These are phyloP conservation scores for Croton laevigatus DNA, from an alignment of 441 rosid species.

Conservation along the genomic window DNA sequence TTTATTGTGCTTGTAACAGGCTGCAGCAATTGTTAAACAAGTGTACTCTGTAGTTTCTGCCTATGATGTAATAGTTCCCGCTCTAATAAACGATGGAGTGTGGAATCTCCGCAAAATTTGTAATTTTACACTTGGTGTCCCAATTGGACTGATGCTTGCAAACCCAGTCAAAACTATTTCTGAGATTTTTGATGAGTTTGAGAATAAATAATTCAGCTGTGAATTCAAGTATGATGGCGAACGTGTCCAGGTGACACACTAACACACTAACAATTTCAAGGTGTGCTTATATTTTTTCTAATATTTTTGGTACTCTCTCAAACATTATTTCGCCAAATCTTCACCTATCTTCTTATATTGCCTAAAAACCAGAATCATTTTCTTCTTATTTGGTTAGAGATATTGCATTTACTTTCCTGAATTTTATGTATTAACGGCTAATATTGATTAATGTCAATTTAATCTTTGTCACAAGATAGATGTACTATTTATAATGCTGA, in stretches of 20 bases:
- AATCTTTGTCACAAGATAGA: neutral
- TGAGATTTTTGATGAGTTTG: constrained; percentile 79
- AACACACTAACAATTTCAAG: constrained; percentile 49
- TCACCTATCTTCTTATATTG: constrained; percentile 8
- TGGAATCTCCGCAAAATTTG: constrained; percentile 83
- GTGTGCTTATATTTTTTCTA: constrained; percentile 31
- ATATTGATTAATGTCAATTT: neutral
- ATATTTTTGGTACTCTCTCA: constrained; percentile 8
- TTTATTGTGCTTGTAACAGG: constrained; percentile 43
- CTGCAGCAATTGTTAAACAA: constrained; percentile 81
- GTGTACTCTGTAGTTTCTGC: constrained; percentile 84
- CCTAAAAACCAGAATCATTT: neutral
- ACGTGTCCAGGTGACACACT: constrained; percentile 79
- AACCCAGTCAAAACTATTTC: constrained; percentile 80
- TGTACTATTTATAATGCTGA: neutral
- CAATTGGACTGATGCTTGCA: constrained; percentile 96
- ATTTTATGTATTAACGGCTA: neutral
- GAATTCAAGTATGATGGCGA: constrained; percentile 97
- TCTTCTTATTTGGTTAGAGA: neutral
- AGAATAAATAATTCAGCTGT: constrained; percentile 67
- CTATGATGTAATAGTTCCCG: constrained; percentile 78
- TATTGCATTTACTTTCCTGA: too few relatives aligned
- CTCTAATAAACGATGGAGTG: constrained; percentile 67
- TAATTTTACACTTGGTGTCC: constrained; percentile 73
- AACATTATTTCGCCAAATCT: neutral